These are phyloP conservation scores for Areca catechu DNA, from an alignment of 176 grass and related monocot species.

Conservation along the genomic window DNA sequence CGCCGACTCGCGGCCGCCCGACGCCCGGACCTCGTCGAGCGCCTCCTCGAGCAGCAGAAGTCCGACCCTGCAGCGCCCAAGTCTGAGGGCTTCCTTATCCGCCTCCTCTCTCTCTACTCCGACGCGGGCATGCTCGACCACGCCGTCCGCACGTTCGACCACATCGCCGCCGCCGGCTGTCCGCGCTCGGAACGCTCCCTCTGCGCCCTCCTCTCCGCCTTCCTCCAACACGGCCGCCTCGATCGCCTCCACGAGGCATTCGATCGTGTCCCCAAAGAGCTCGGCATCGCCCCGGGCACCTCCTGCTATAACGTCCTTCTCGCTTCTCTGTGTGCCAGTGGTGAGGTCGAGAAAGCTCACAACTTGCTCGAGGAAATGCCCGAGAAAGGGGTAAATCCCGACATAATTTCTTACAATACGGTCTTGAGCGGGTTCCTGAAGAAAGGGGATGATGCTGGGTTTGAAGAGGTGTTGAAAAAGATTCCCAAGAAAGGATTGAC, in stretches of 20 bases:
- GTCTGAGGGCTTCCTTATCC: conserved; percentile 66
- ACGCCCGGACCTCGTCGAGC: conserved; percentile 15
- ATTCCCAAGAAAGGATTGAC: conserved; percentile 22
- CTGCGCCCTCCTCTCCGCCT: neutral
- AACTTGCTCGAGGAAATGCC: conserved; percentile 52
- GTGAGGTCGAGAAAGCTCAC: conserved; percentile 28
- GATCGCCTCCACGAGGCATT: conserved; percentile 44
- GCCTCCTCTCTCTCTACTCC: conserved; percentile 58
- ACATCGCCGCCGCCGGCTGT: conserved; percentile 7
- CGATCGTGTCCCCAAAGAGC: conserved; percentile 4
- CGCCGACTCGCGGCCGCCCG: neutral
- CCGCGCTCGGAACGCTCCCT: neutral
- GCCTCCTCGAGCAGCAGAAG: neutral
- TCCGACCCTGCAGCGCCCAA: conserved; percentile 28
- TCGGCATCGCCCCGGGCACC: conserved; percentile 18
- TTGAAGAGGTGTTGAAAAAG: conserved; percentile 41
- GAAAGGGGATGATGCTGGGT: conserved; percentile 22
- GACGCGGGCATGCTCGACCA: conserved; percentile 42
- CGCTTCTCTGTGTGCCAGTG: conserved; percentile 17
- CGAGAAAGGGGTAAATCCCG: conserved; percentile 23
- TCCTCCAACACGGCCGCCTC: conserved; percentile 1
- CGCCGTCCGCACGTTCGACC: conserved; percentile 45
- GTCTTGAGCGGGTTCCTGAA: conserved; percentile 55
- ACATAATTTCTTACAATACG: conserved; percentile 77
- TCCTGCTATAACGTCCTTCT: conserved; percentile 59